Evolutionary conservation across 345 rosid genomes (phyloP).

Genomic region (Eucalyptus tenuipes): DNA sequence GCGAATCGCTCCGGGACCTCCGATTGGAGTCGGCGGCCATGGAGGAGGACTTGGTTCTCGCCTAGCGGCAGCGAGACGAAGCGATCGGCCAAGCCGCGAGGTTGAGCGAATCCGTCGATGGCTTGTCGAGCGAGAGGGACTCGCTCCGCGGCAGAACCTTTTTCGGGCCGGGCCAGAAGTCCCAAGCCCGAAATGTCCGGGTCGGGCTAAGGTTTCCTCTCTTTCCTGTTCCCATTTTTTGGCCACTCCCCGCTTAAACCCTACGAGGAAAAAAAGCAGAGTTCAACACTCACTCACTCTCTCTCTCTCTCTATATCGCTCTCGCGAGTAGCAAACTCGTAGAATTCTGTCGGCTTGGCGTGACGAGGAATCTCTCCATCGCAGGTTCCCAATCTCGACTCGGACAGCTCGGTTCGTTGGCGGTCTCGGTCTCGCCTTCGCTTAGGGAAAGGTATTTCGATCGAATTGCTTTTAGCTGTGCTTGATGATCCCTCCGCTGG

Average conservation of each 20-base stretch:
- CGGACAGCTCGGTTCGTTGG: neutral
- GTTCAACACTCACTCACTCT: neutral
- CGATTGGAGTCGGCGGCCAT: slow-evolving; percentile 5
- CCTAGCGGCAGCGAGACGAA: slow-evolving; percentile 32
- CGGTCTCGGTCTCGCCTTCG: neutral
- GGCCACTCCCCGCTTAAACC: neutral
- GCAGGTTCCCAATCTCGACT: neutral
- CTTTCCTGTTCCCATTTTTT: too few species aligned
- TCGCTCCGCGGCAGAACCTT: slow-evolving; percentile 1
- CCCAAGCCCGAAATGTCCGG: too few species aligned
- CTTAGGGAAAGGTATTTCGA: neutral
- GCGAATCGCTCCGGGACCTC: slow-evolving; percentile 10
- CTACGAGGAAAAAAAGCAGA: neutral
- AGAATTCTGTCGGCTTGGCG: neutral
- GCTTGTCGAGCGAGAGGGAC: slow-evolving; percentile 28
- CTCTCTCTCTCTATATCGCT: neutral
- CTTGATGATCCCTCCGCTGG: neutral
- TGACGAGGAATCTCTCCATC: neutral
- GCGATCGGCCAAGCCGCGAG: neutral
- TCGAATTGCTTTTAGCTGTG: neutral
- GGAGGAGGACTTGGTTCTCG: slow-evolving; percentile 17
- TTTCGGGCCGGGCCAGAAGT: too few species aligned
- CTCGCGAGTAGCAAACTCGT: neutral
- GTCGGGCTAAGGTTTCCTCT: too few species aligned
- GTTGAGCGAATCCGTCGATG: slow-evolving; percentile 6